phyloP scores from a whole-genome alignment of 176 grass and related monocot genomes.

The Ananas comosus region DNA sequence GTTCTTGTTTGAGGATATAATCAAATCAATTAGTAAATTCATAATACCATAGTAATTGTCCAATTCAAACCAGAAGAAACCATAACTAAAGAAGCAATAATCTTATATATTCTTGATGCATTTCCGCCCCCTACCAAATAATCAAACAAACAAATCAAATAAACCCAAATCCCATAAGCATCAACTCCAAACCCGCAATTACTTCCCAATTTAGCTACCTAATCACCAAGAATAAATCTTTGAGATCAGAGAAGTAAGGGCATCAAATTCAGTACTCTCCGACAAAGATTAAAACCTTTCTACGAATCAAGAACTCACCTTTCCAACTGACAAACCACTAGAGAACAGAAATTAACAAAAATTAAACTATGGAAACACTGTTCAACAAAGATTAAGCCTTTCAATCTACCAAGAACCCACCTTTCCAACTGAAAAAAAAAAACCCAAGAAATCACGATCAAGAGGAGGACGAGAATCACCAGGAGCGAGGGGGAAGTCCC shows the following conservation, averaged over 20 bases:
- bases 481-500: slow-evolving; percentile 22
- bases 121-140: background rate
- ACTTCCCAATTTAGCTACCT: background rate
- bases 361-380: no score
- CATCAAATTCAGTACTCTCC: no score
- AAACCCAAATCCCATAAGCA: background rate
- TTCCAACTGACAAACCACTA: no score
- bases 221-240: background rate
- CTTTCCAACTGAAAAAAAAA: no score
- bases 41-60: background rate
- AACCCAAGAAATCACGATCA: background rate
- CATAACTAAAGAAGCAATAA: no score
- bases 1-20: background rate
- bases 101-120: no score
- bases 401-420: no score
- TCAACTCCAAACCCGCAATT: background rate
- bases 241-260: no score
- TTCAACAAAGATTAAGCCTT: no score
- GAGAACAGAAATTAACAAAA: background rate
- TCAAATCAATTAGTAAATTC: background rate
- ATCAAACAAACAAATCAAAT: background rate
- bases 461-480: slow-evolving; percentile 27
- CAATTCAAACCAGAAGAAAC: background rate
- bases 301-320: no score
- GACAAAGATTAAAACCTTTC: no score